Base-by-base conservation (phyloP, 768 basidiomycete genomes). In the Cantharellus anzutake region DNA sequence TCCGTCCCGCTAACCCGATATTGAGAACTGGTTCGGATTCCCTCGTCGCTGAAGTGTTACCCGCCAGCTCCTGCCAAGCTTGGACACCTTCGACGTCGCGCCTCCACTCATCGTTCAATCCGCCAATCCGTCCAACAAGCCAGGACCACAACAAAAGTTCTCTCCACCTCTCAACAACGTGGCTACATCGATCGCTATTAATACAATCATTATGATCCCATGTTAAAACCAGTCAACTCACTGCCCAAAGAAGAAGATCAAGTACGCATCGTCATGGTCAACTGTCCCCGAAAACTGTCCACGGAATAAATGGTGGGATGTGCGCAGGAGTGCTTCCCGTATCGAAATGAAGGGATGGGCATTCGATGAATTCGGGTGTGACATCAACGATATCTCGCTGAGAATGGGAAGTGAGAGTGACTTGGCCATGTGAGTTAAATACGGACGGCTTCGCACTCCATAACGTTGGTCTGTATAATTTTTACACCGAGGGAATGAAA, bases 391-490 rank as follows among this genome's bases (percentile, higher is more conserved):
- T 3, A 65, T 50, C 51, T 69, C 68, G 3, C 50, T 39, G 16
- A 66, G 38, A n/a, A 68, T 41, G 5, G 66, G 57, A 5, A 40
- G 3, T n/a, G 63, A 59, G 29, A 68, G 20, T 1, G 63, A 42
- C 52, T 66, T 66, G 16, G 64, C 64, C 3, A 62, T 60, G 57
- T 69, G 68, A 1, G 59, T 55, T 29, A 66, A 57, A 59, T 69
- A 69, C 0, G 67, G 66, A 14, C 68, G 57, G 4, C 20, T 41
- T 0, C 68, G 59, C 20, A 37, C 39, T 2, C 68, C 68, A 48
- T 67, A 69, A 3, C 68, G 66, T 2, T 57, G 34, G 55, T 67
- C 67, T 64, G 58, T 2, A 4, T 5, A 3, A 3, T 39, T 11
- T 48, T 11, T 48, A 29, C 11, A 29, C 44, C 44, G 29, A 48